A percentile compares a stretch with the other conserved stretches of the same genome.
These are phyloP conservation scores for Pestalotiopsis sp. DNA, from an alignment of 2,329 filamentous ascomycete species.

Conservation along the genomic window DNA sequence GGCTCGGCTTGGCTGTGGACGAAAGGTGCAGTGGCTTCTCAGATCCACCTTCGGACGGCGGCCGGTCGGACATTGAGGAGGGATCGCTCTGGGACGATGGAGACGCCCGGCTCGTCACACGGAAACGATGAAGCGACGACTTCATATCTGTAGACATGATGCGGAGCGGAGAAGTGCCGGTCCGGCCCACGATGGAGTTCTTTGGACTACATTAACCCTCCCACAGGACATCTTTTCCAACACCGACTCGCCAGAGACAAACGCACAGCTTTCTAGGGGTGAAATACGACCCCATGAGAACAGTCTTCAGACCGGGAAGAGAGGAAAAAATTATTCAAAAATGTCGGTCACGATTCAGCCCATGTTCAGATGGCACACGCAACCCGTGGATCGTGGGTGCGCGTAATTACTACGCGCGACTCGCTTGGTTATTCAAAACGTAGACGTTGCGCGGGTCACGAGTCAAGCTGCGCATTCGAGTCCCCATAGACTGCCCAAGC, in stretches of 20 bases:
- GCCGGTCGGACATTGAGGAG: slow-evolving; percentile 17
- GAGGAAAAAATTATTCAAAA: neutral
- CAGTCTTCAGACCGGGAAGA: neutral
- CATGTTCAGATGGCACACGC: neutral
- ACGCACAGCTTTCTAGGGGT: neutral
- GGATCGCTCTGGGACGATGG: slow-evolving; percentile 4
- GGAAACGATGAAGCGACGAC: slow-evolving; percentile 29
- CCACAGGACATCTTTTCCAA: neutral
- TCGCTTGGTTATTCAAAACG: neutral
- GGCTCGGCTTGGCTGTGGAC: slow-evolving; percentile 24
- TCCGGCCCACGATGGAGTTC: neutral
- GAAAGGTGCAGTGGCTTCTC: slow-evolving; percentile 26
- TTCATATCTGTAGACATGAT: slow-evolving; percentile 17
- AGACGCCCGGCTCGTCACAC: slow-evolving; percentile 24
- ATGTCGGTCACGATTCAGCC: slow-evolving; percentile 1
- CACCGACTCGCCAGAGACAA: neutral
- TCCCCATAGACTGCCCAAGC: neutral
- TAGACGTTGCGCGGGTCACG: neutral
- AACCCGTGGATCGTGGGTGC: neutral
- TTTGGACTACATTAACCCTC: neutral
- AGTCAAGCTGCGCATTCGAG: neutral
- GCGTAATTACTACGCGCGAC: neutral
- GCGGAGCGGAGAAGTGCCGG: slow-evolving; percentile 5
- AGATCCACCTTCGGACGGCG: slow-evolving; percentile 24
- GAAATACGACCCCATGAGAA: slow-evolving; percentile 3